A percentile compares a stretch with the other conserved stretches of the same genome.
phyloP scores from a whole-genome alignment of 2,329 filamentous ascomycete species.

The Endoconidiophora laricicola region DNA sequence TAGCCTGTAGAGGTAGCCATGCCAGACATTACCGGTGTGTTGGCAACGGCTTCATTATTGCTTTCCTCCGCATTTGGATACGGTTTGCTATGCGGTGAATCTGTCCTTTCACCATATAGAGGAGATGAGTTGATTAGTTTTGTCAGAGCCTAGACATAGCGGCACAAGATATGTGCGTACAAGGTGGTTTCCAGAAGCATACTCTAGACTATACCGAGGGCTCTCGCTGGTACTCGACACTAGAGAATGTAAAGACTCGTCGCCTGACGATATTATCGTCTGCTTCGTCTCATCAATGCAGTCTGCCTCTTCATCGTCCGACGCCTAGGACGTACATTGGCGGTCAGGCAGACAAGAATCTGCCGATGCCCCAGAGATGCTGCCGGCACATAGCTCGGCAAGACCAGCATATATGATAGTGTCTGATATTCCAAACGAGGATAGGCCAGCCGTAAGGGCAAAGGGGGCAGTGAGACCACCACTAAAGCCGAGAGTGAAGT shows the following conservation, averaged over 20 bases:
- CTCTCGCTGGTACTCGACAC: neutral
- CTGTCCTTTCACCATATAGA: constrained; percentile 19
- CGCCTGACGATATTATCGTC: neutral
- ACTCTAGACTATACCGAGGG: neutral
- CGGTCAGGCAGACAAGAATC: constrained; percentile 38
- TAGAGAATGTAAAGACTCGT: neutral
- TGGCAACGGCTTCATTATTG: constrained; percentile 15
- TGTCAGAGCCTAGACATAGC: constrained; percentile 17
- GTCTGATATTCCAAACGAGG: constrained; percentile 40
- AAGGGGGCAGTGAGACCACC: constrained; percentile 64
- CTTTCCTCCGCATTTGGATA: constrained; percentile 12
- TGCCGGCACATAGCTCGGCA: constrained; percentile 53
- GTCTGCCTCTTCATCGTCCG: neutral
- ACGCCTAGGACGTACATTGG: neutral
- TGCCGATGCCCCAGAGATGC: constrained; percentile 57
- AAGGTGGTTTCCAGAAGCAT: constrained; percentile 13
- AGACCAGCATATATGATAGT: constrained; percentile 52
- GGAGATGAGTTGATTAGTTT: constrained; percentile 16
- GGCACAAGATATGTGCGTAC: constrained; percentile 21
- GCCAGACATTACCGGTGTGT: constrained; percentile 31
- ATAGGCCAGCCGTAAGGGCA: constrained; percentile 54
- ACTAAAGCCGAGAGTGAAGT: constrained; percentile 56
- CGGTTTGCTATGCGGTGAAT: constrained; percentile 16
- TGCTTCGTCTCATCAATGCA: neutral
- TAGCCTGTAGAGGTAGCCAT: constrained; percentile 45